These are phyloP conservation scores for Termitomyces bulborhizus DNA, from an alignment of 768 basidiomycete genomes.

Conservation along the genomic window DNA sequence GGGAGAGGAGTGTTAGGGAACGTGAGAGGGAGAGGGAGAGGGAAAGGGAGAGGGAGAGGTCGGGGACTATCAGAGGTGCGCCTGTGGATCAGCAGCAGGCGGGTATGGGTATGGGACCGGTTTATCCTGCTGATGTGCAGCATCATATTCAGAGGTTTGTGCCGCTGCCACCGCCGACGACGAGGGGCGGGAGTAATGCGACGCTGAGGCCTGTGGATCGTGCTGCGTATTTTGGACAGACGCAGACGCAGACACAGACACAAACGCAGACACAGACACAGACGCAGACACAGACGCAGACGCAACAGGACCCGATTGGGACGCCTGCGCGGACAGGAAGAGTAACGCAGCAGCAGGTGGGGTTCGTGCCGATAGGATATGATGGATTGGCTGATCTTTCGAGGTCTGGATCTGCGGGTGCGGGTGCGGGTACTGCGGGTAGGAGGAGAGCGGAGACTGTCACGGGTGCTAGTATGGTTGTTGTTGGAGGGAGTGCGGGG, in stretches of 20 bases:
- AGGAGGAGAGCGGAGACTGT: constrained; percentile 13
- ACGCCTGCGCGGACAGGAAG: constrained; percentile 1
- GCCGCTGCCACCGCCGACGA: neutral
- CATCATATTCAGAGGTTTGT: neutral
- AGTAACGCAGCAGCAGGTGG: neutral
- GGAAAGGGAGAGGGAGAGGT: neutral
- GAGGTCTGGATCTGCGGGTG: neutral
- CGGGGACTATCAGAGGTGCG: neutral
- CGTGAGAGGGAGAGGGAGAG: constrained; percentile 1
- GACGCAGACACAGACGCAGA: neutral
- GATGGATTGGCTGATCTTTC: constrained; percentile 1
- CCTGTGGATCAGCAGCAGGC: neutral
- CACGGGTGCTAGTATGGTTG: constrained; percentile 7
- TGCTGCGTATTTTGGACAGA: neutral
- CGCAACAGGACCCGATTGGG: constrained; percentile 1
- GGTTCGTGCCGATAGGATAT: neutral
- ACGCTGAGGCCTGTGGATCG: neutral
- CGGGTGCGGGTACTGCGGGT: neutral
- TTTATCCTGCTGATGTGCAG: neutral
- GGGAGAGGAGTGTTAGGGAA: constrained; percentile 4
- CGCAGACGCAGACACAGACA: neutral
- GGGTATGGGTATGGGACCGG: neutral
- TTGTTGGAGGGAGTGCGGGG: neutral
- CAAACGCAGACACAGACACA: neutral
- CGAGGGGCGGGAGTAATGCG: neutral